Percentiles rank a stretch among this genome's conserved stretches.
Evolutionary conservation across 495 filamentous ascomycete species (phyloP).

Genomic region (Aspergillus heteromorphus): DNA sequence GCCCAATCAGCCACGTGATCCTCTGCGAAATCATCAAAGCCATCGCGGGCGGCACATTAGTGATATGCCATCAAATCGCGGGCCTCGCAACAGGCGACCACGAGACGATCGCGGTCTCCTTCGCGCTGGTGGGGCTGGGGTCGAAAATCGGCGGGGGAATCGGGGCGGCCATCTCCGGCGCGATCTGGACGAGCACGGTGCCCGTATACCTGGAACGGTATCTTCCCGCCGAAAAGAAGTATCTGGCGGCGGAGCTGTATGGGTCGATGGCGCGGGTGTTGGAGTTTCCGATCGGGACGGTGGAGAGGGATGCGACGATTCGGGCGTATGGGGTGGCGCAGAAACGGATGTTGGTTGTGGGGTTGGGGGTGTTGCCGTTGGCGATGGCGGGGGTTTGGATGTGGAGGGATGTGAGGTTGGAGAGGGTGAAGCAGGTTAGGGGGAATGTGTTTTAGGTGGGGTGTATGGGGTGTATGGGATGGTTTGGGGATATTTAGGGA

Average conservation of each 20-base stretch:
- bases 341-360: conserved; percentile 47
- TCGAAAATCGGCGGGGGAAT: conserved; percentile 59
- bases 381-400: conserved; percentile 29
- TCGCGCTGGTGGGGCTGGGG: conserved; percentile 58
- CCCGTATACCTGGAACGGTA: conserved; percentile 44
- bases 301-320: conserved; percentile 47
- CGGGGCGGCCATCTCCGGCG: conserved; percentile 53
- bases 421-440: conserved; percentile 6
- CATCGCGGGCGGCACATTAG: conserved; percentile 49
- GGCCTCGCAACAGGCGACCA: conserved; percentile 60
- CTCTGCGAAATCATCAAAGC: conserved; percentile 70
- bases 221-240: conserved; percentile 44
- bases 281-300: conserved; percentile 43
- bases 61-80: conserved; percentile 61
- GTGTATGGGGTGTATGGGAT: neutral
- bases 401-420: conserved; percentile 7
- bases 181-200: conserved; percentile 62
- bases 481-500: too few species aligned
- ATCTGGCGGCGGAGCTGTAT: conserved; percentile 45
- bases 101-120: conserved; percentile 59
- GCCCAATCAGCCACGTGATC: conserved; percentile 55
- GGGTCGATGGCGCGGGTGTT: conserved; percentile 43
- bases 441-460: conserved; percentile 4
- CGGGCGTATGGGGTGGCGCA: conserved; percentile 51
- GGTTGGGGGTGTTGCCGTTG: conserved; percentile 1